Evolutionary conservation across 1,284 basidiomycete genomes (phyloP), one percentile per base, ranked within the genome.

Genomic region (Apiotrichum porosum): DNA sequence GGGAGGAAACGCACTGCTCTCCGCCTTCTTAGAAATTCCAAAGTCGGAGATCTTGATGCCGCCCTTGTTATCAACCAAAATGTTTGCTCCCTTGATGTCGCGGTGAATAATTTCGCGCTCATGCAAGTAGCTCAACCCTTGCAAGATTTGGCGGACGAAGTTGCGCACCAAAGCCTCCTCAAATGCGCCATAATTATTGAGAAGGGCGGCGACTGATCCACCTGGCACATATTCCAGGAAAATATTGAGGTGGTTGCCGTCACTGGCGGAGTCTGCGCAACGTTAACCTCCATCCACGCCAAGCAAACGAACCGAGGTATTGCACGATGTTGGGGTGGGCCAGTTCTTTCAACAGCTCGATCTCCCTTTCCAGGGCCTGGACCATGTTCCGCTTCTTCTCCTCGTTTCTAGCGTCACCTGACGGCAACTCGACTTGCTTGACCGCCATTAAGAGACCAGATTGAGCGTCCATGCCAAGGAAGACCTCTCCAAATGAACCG

Each of bases 191-290:
- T 97, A 98, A 65, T 86, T 97, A 55, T 85, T 83, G 19, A 99
- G 75, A 1, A 98, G 76, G 0, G 93, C 90, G 1, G 92, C 86
- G 32, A 99, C 92, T 2, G 92, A 95, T 15, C 95, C 95, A 44
- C 95, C 95, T 4, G 95, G 95, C 4, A 98, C 94, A 64, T 98
- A 98, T 73, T 98, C 94, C 57, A 98, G 76, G 79, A 99, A 99
- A 75, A 98, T 98, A 72, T 98, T 97, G 55, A 98, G 81, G 68
- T 83, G 85, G 40, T 86, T 84, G 28, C 85, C 84, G 63, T 97
- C 93, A 31, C 86, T 80, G 2, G 88, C 88, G 2, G 90, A 94
- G 66, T 92, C 90, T 91, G 54, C 2, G 3, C 9, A 23, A 28
- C 26, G 26, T 50, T 18, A 54, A 36, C 17, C 6, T 30, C 23